Conservation (phyloP, 495 filamentous ascomycete genomes). For the Haplographium delicatum region DNA sequence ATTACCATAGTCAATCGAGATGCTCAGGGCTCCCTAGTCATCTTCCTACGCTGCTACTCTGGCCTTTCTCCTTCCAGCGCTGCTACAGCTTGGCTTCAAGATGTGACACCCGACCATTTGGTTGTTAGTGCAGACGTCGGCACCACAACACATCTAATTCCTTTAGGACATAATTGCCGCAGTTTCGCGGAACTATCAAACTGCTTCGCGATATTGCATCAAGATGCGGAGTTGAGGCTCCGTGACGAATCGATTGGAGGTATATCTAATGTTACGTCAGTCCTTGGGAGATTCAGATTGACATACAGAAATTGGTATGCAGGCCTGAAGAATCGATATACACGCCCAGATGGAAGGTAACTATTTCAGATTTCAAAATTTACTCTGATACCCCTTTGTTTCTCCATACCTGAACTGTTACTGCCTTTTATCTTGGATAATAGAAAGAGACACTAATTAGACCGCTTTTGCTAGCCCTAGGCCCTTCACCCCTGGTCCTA, state of each 20-base stretch:
- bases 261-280: background rate
- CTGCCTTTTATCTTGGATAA: no score
- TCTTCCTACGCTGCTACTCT: background rate
- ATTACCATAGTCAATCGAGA: background rate
- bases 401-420: no score
- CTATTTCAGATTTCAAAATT: no score
- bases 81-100: background rate
- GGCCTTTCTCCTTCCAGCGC: background rate
- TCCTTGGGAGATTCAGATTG: background rate
- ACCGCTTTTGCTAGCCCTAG: no score
- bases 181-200: background rate
- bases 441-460: no score
- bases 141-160: background rate
- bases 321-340: no score
- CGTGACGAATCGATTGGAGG: background rate
- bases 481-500: no score
- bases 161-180: background rate
- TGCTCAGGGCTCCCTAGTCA: background rate
- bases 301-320: background rate
- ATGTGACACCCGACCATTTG: background rate
- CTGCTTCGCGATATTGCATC: background rate
- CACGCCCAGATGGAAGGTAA: no score
- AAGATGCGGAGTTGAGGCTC: background rate
- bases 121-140: background rate
- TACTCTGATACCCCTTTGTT: no score